These are phyloP conservation scores for Mucor plumbeus DNA, from an alignment of 371 early-diverging fungal species.

Conservation along the genomic window DNA sequence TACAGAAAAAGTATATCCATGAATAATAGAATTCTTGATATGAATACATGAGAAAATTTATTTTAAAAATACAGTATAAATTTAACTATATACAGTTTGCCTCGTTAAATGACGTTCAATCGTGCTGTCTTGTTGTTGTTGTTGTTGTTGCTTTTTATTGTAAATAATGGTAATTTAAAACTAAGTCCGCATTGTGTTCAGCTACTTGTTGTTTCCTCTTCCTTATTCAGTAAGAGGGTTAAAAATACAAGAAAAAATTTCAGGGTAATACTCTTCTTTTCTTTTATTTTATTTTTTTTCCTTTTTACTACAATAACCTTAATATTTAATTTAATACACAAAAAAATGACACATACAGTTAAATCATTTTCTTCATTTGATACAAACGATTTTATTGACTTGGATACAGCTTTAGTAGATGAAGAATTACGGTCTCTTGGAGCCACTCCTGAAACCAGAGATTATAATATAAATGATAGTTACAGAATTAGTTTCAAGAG, in stretches of 20 bases:
- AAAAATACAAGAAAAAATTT: background rate
- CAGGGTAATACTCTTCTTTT: background rate
- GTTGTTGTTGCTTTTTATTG: background rate
- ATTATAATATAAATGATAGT: background rate
- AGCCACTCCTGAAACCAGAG: background rate
- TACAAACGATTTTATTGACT: slow-evolving; percentile 20
- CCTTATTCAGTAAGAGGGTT: slow-evolving; percentile 1
- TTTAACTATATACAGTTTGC: too few relatives aligned
- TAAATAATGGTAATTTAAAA: background rate
- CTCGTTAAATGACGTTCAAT: background rate
- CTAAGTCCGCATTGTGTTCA: background rate
- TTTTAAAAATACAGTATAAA: too few relatives aligned
- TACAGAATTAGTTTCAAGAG: slow-evolving; percentile 21
- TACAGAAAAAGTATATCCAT: too few relatives aligned
- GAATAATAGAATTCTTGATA: background rate
- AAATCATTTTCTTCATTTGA: slow-evolving; percentile 6
- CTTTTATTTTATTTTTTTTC: background rate
- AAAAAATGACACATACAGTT: background rate
- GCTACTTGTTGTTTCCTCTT: background rate
- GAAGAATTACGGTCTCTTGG: slow-evolving; percentile 11
- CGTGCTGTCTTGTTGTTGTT: background rate
- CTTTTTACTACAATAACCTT: background rate
- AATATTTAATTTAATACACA: background rate
- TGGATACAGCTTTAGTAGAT: slow-evolving; percentile 16
- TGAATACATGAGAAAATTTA: background rate